These are phyloP conservation scores for Aspergillus conjunctus DNA, from an alignment of 495 filamentous ascomycete genomes.

Conservation along the genomic window DNA sequence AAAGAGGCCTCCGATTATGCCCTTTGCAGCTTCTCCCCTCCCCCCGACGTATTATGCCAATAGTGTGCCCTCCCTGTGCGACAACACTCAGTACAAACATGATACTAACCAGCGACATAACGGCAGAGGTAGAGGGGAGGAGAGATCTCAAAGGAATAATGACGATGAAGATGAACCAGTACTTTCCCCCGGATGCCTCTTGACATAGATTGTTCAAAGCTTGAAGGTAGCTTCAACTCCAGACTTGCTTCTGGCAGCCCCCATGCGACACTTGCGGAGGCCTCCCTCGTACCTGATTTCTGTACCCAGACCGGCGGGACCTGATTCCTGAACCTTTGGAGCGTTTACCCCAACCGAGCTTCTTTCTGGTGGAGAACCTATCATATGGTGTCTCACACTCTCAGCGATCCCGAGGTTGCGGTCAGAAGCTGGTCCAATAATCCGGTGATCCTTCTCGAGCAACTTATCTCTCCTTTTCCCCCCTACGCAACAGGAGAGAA, in stretches of 20 bases:
- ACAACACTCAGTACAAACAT: conserved; percentile 6
- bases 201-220: conserved; percentile 8
- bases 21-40: conserved; percentile 7
- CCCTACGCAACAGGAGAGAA: conserved; percentile 11
- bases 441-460: no score
- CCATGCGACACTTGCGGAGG: conserved; percentile 11
- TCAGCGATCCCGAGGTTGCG: conserved; percentile 5
- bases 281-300: conserved; percentile 7
- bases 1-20: neutral
- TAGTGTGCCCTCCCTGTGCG: conserved; percentile 4
- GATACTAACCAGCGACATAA: neutral
- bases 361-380: conserved; percentile 7
- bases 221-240: conserved; percentile 9
- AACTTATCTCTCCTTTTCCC: neutral
- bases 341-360: neutral
- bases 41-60: conserved; percentile 5
- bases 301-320: conserved; percentile 8
- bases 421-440: neutral
- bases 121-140: neutral
- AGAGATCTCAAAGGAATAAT: neutral
- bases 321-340: neutral
- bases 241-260: conserved; percentile 3
- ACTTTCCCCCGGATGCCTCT: neutral
- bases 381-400: neutral
- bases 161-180: neutral